Conservation (phyloP, 2,329 filamentous ascomycete species). For the Trichoderma cornu-damae region DNA sequence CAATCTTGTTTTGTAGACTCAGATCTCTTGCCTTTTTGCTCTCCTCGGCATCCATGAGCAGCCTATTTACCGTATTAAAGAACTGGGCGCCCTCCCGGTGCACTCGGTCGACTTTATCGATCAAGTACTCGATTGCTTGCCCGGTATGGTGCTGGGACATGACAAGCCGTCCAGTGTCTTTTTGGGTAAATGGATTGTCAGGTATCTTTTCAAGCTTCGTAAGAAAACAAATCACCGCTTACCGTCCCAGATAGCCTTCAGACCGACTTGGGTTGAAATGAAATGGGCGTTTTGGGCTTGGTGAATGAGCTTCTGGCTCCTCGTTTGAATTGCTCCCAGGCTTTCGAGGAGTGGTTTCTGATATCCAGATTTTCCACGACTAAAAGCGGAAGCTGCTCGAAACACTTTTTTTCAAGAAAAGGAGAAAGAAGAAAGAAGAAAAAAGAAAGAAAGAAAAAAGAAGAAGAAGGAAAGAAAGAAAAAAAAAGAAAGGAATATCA, state of each 20-base stretch:
- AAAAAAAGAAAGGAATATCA: neutral
- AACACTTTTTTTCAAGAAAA: neutral
- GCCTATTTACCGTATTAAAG: neutral
- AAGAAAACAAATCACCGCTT: neutral
- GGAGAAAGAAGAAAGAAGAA: neutral
- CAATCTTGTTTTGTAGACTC: neutral
- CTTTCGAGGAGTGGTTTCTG: neutral
- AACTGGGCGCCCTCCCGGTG: neutral
- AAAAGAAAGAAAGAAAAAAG: neutral
- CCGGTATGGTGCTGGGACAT: neutral
- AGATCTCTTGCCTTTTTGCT: neutral
- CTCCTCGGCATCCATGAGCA: neutral
- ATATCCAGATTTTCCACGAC: neutral
- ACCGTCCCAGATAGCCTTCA: neutral
- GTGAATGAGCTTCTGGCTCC: conserved; percentile 3
- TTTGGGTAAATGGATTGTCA: neutral
- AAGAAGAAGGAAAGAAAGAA: neutral
- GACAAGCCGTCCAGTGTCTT: neutral
- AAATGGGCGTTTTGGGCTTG: conserved; percentile 4
- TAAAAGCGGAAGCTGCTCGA: neutral
- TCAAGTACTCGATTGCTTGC: neutral
- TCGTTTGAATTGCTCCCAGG: neutral
- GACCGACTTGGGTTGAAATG: neutral
- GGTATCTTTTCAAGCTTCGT: neutral
- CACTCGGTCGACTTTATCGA: neutral